These are phyloP conservation scores for Pseudocercospora pini-densiflorae DNA, from an alignment of 2,329 filamentous ascomycete species.

Conservation along the genomic window DNA sequence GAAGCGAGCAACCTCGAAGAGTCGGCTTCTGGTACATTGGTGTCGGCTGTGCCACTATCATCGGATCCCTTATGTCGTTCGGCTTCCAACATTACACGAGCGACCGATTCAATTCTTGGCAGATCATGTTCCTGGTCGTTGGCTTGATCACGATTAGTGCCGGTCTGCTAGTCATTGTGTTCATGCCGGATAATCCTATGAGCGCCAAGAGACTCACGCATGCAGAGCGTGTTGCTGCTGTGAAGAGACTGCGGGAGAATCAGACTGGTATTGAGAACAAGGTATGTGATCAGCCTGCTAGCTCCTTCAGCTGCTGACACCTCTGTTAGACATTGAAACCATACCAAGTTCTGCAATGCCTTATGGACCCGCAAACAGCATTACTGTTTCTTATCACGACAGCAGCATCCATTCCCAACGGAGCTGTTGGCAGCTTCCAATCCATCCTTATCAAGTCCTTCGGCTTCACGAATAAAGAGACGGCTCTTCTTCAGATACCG, in stretches of 20 bases:
- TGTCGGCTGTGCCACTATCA: constrained; percentile 61
- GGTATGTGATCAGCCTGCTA: not conserved
- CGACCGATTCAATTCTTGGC: constrained; percentile 50
- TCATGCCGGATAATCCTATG: constrained; percentile 39
- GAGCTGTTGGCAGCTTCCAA: constrained; percentile 47
- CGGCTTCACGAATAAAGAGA: constrained; percentile 46
- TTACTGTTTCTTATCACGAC: constrained; percentile 30
- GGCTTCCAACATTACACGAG: constrained; percentile 45
- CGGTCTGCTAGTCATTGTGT: constrained; percentile 1
- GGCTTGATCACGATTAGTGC: constrained; percentile 5
- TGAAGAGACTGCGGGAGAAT: constrained; percentile 1
- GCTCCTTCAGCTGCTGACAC: not conserved
- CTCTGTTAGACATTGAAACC: not conserved
- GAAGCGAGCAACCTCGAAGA: constrained; percentile 62
- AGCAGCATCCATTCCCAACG: constrained; percentile 36
- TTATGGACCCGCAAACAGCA: constrained; percentile 19
- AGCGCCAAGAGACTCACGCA: constrained; percentile 48
- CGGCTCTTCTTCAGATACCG: constrained; percentile 37
- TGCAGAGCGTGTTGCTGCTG: constrained; percentile 25
- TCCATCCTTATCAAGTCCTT: constrained; percentile 50
- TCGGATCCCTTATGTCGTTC: constrained; percentile 61
- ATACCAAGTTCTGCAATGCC: constrained; percentile 2
- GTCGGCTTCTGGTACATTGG: constrained; percentile 69
- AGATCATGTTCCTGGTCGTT: constrained; percentile 46
- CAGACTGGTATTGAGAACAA: constrained; percentile 9